A percentile compares a stretch with the other conserved stretches of the same genome.
These are phyloP conservation scores for Auriscalpium microsporum DNA, from an alignment of 768 basidiomycete species.

Conservation along the genomic window DNA sequence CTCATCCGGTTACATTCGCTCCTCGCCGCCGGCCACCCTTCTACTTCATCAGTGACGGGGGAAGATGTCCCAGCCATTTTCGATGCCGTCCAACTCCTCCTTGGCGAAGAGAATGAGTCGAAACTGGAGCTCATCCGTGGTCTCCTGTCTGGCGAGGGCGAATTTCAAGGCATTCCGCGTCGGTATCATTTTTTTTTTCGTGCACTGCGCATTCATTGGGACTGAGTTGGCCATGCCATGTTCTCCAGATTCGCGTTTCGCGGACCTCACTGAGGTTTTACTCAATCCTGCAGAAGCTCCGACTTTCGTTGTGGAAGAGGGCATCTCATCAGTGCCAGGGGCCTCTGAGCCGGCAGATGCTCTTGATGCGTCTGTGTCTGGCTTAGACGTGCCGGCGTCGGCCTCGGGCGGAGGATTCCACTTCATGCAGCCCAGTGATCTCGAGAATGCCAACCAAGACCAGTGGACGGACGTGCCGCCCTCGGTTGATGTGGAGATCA, in stretches of 20 bases:
- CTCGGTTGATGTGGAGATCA: neutral
- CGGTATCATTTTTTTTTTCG: constrained; percentile 19
- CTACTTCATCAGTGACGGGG: constrained; percentile 33
- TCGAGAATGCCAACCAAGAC: constrained; percentile 34
- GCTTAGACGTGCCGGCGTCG: constrained; percentile 34
- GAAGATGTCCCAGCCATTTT: constrained; percentile 51
- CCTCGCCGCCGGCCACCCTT: constrained; percentile 37
- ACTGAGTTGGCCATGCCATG: too few relatives aligned
- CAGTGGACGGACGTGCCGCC: neutral
- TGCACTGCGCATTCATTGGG: neutral
- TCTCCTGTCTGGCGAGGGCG: constrained; percentile 49
- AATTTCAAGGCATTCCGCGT: constrained; percentile 60
- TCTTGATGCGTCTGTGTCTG: constrained; percentile 12
- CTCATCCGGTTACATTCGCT: constrained; percentile 51
- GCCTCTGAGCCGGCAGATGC: constrained; percentile 4
- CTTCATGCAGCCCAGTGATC: constrained; percentile 78
- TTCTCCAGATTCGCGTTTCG: constrained; percentile 47
- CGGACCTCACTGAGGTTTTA: constrained; percentile 46
- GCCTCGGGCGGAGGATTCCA: constrained; percentile 41
- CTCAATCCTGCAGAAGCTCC: constrained; percentile 34
- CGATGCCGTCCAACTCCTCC: constrained; percentile 42
- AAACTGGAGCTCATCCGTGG: constrained; percentile 46
- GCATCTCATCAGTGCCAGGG: neutral
- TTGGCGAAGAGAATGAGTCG: constrained; percentile 43
- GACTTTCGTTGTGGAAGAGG: constrained; percentile 4